Percentiles rank a stretch among this genome's conserved stretches.
Evolutionary conservation across 140 eudicot genomes (phyloP).

Genomic region (Anethum foeniculum): DNA sequence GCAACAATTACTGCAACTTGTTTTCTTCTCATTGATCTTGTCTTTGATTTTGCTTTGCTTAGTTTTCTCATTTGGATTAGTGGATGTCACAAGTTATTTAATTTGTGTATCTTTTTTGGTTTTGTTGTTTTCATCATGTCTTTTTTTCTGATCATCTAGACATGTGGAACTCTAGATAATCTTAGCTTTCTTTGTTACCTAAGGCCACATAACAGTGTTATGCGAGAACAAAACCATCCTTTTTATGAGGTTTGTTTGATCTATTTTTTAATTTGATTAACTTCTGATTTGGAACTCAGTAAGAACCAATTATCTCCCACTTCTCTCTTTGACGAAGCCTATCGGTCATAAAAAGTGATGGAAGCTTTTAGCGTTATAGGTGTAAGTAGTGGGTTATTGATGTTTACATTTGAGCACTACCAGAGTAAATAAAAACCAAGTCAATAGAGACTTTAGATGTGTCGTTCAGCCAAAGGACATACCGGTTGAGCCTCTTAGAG

Average conservation of each 20-base stretch:
- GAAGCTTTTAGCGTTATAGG: not conserved
- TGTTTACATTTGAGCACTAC: slow-evolving; percentile 4
- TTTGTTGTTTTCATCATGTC: not conserved
- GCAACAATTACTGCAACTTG: too few relatives aligned
- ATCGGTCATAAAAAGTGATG: not conserved
- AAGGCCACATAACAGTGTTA: too few relatives aligned
- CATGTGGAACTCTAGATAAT: not conserved
- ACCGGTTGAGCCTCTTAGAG: not conserved
- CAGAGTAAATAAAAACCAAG: not conserved
- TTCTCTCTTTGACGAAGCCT: not conserved
- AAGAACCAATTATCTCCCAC: not conserved
- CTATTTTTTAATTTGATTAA: not conserved
- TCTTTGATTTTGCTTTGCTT: not conserved
- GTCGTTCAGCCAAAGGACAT: not conserved
- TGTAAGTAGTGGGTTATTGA: too few relatives aligned
- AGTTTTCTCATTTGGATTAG: not conserved
- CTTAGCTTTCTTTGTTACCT: not conserved
- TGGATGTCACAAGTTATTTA: not conserved
- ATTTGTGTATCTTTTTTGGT: not conserved
- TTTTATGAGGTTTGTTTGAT: not conserved
- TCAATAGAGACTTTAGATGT: not conserved
- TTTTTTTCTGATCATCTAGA: not conserved
- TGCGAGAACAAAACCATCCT: not conserved
- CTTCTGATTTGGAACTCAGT: not conserved
- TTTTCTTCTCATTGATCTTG: not conserved